Evolutionary conservation across 305 asterid genomes (phyloP).

Genomic region (Fraxinus albicans): DNA sequence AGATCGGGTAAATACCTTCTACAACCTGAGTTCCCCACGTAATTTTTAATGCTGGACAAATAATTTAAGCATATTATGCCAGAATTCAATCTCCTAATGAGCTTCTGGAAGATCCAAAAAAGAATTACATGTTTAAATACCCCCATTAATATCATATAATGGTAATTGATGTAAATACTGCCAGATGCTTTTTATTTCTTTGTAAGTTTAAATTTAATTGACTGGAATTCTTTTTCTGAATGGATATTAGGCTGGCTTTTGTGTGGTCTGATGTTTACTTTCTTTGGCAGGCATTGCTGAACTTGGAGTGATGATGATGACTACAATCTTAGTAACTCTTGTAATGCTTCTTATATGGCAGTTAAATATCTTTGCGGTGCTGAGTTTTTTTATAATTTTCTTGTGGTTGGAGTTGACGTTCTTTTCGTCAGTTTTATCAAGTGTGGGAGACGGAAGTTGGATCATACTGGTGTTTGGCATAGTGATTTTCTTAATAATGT

Average conservation of each 20-base stretch:
- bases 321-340: constrained; percentile 83
- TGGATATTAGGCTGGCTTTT: constrained; percentile 13
- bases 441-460: constrained; percentile 99
- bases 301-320: constrained; percentile 98
- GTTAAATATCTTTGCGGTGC: constrained; percentile 75
- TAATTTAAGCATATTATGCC: background rate
- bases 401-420: constrained; percentile 89
- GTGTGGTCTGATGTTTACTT: constrained; percentile 32
- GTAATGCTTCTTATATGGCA: constrained; percentile 99
- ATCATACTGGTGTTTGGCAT: constrained; percentile 86
- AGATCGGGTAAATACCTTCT: background rate
- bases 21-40: background rate
- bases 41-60: background rate
- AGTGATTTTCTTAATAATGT: constrained; percentile 83
- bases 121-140: constrained; percentile 18
- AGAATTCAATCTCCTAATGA: constrained; percentile 13
- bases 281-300: constrained; percentile 83
- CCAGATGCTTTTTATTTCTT: background rate
- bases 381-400: constrained; percentile 68
- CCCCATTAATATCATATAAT: background rate
- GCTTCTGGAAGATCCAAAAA: constrained; percentile 18
- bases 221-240: constrained; percentile 5
- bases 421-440: constrained; percentile 88
- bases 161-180: background rate
- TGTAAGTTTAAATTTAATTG: background rate